Conservation (phyloP, 768 basidiomycete species). For the Suillus ampliporus region DNA sequence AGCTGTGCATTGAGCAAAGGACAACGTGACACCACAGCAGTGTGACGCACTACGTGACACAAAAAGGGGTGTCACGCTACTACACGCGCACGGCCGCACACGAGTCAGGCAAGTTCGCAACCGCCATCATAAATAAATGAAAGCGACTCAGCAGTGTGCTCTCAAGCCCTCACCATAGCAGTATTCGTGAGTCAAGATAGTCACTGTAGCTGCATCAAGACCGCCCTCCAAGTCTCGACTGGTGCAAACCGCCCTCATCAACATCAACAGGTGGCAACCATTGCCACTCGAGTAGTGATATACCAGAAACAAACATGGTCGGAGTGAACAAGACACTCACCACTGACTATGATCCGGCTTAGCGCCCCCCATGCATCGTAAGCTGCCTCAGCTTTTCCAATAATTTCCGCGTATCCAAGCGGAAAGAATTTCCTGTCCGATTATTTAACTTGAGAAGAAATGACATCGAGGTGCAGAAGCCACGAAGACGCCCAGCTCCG, state of each 20-base stretch:
- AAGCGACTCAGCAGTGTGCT: conserved; percentile 16
- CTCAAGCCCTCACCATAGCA: conserved; percentile 10
- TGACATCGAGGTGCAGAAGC: neutral
- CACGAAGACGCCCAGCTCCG: neutral
- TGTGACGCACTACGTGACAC: conserved; percentile 4
- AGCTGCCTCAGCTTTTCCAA: neutral
- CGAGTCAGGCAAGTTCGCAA: conserved; percentile 16
- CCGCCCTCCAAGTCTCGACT: neutral
- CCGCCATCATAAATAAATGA: conserved; percentile 10
- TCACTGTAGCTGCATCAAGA: conserved; percentile 5
- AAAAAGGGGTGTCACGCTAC: conserved; percentile 16
- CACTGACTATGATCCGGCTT: neutral
- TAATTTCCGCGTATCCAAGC: neutral
- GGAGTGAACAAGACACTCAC: conserved; percentile 18
- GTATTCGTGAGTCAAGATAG: conserved; percentile 11
- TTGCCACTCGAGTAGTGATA: neutral
- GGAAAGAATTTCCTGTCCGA: neutral
- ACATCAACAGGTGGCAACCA: neutral
- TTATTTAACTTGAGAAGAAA: neutral
- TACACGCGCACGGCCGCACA: neutral
- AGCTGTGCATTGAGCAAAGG: neutral
- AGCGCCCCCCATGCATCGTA: neutral
- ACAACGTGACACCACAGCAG: neutral
- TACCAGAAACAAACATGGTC: neutral
- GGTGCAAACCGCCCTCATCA: neutral